phyloP scores from a whole-genome alignment of 2,329 filamentous ascomycete species.

The Cladosporium oxysporum region DNA sequence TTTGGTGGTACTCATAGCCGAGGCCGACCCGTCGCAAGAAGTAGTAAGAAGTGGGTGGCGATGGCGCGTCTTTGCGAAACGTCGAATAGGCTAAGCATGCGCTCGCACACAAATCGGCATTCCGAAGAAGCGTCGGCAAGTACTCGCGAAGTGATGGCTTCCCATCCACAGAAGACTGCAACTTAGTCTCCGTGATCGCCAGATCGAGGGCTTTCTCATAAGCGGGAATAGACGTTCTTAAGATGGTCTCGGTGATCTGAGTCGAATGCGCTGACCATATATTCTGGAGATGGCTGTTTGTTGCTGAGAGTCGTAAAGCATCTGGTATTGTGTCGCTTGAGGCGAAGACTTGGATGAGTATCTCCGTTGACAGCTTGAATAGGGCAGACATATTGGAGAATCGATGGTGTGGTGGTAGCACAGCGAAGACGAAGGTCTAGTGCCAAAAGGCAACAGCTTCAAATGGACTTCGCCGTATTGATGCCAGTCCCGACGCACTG shows the following conservation, averaged over 20 bases:
- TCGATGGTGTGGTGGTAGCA: not conserved
- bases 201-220: not conserved
- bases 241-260: not conserved
- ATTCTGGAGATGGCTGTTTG: not conserved
- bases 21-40: not conserved
- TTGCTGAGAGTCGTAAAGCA: not conserved
- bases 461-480: not conserved
- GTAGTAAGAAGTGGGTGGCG: not conserved
- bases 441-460: not conserved
- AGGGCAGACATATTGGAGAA: not conserved
- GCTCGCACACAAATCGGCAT: not conserved
- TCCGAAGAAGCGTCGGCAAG: not conserved
- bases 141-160: not conserved
- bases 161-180: not conserved
- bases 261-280: not conserved
- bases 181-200: not conserved
- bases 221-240: not conserved
- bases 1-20: not conserved
- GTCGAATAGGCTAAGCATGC: not conserved
- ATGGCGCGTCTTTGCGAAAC: not conserved
- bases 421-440: not conserved
- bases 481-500: not conserved
- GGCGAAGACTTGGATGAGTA: not conserved
- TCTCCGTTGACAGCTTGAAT: not conserved
- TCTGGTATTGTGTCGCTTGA: not conserved